Percentiles rank a stretch among this genome's conserved stretches.
These are phyloP conservation scores for Rhododendron griersonianum DNA, from an alignment of 148 eudicot genomes.

Conservation along the genomic window DNA sequence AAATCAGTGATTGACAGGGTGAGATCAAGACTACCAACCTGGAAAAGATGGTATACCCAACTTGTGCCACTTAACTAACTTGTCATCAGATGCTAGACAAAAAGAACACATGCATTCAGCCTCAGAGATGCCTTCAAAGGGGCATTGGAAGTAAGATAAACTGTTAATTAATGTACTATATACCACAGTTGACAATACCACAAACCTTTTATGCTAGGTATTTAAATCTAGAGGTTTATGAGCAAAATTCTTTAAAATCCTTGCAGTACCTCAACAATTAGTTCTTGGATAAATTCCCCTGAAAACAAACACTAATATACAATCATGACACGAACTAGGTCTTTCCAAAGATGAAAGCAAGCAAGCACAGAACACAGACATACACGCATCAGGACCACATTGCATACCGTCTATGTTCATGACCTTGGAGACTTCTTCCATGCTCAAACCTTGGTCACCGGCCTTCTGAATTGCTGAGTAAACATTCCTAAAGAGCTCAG, in stretches of 20 bases:
- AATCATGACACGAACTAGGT: not conserved
- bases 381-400: not conserved
- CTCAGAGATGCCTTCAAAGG: not conserved
- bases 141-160: not conserved
- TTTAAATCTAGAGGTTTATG: not conserved
- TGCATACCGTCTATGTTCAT: constrained; percentile 49
- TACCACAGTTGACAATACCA: not conserved
- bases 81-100: not conserved
- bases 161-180: not conserved
- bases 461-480: constrained; percentile 65
- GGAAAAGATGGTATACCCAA: too few relatives aligned
- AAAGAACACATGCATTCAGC: not conserved
- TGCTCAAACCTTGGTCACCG: constrained; percentile 89
- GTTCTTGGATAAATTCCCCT: constrained; percentile 48
- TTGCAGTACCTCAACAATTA: constrained; percentile 63
- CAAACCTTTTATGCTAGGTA: not conserved
- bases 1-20: too few relatives aligned
- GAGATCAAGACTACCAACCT: too few relatives aligned
- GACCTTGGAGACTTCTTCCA: constrained; percentile 54
- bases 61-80: not conserved
- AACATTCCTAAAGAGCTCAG: constrained; percentile 49
- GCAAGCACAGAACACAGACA: not conserved
- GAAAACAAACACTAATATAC: constrained; percentile 20
- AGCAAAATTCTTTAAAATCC: not conserved
- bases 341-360: not conserved